These are phyloP conservation scores for Termitomyces sp. DNA, from an alignment of 768 basidiomycete species.

Conservation along the genomic window DNA sequence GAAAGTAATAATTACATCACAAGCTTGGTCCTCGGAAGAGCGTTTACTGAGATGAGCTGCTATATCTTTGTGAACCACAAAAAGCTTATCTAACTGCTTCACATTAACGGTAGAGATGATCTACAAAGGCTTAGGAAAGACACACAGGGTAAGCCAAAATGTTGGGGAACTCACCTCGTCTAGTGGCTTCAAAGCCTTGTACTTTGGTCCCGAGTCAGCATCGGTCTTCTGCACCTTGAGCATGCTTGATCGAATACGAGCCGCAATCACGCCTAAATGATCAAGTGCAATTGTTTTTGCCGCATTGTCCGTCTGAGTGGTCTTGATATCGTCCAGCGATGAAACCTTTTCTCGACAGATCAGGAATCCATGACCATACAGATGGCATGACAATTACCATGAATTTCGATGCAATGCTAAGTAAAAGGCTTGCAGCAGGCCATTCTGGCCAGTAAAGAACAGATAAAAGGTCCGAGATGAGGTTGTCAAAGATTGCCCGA, in stretches of 20 bases:
- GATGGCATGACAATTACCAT: slow-evolving; percentile 54
- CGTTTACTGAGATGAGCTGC: slow-evolving; percentile 66
- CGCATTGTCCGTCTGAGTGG: slow-evolving; percentile 71
- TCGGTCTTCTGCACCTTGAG: slow-evolving; percentile 42
- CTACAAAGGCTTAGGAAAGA: slow-evolving; percentile 28
- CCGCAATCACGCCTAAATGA: slow-evolving; percentile 91
- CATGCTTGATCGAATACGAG: slow-evolving; percentile 64
- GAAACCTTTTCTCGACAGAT: slow-evolving; percentile 51
- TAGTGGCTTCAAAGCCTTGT: slow-evolving; percentile 50
- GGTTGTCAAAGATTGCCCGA: slow-evolving; percentile 85
- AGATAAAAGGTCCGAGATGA: slow-evolving; percentile 82
- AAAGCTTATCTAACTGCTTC: slow-evolving; percentile 55
- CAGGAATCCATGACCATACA: background rate
- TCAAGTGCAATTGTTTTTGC: slow-evolving; percentile 90
- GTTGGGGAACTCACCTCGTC: slow-evolving; percentile 59
- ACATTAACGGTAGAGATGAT: slow-evolving; percentile 50
- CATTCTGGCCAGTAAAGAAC: slow-evolving; percentile 97
- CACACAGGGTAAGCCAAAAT: slow-evolving; percentile 3
- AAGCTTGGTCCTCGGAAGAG: slow-evolving; percentile 77
- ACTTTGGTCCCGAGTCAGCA: slow-evolving; percentile 28
- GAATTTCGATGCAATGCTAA: slow-evolving; percentile 78
- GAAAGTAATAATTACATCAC: slow-evolving; percentile 54
- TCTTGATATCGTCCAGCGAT: slow-evolving; percentile 80
- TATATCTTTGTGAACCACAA: slow-evolving; percentile 64
- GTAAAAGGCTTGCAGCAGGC: slow-evolving; percentile 85